phyloP scores from a whole-genome alignment of 1,139 yeast species.

The Suhomyces bokatorum region DNA sequence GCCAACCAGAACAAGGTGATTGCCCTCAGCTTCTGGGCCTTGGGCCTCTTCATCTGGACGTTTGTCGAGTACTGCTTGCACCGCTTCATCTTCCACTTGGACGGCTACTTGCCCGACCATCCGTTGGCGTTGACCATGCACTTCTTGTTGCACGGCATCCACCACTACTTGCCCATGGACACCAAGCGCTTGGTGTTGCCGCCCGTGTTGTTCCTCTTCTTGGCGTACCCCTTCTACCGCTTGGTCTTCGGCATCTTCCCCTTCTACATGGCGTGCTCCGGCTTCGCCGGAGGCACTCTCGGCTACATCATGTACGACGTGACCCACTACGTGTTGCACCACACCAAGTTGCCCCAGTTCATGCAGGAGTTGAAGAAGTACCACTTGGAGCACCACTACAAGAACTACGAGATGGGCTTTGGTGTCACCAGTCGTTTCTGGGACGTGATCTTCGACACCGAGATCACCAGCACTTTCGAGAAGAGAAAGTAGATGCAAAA shows the following conservation, averaged over 20 bases:
- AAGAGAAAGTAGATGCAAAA: conserved; percentile 26
- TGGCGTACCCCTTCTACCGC: conserved; percentile 47
- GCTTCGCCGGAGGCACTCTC: conserved; percentile 90
- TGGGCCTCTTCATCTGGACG: conserved; percentile 90
- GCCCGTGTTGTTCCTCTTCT: conserved; percentile 68
- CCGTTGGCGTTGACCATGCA: conserved; percentile 75
- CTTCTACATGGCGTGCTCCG: conserved; percentile 50
- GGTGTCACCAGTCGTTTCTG: conserved; percentile 94
- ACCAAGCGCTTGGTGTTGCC: conserved; percentile 91
- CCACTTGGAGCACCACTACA: conserved; percentile 96
- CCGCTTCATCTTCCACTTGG: conserved; percentile 91
- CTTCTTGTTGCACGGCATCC: conserved; percentile 91
- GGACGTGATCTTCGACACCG: conserved; percentile 88
- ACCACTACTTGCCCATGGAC: conserved; percentile 98
- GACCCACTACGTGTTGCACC: conserved; percentile 86
- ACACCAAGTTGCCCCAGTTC: conserved; percentile 71
- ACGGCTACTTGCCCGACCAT: conserved; percentile 79
- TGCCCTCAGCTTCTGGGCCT: conserved; percentile 45
- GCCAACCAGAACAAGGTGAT: conserved; percentile 35
- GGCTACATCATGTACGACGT: conserved; percentile 92
- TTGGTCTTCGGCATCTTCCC: conserved; percentile 43
- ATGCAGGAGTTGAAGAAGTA: conserved; percentile 79
- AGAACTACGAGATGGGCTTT: conserved; percentile 92
- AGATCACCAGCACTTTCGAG: conserved; percentile 38
- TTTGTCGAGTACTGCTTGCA: conserved; percentile 84